Evolutionary conservation across 441 rosid genomes (phyloP), one percentile per base, ranked within the genome.

Genomic region (California macrophylla): DNA sequence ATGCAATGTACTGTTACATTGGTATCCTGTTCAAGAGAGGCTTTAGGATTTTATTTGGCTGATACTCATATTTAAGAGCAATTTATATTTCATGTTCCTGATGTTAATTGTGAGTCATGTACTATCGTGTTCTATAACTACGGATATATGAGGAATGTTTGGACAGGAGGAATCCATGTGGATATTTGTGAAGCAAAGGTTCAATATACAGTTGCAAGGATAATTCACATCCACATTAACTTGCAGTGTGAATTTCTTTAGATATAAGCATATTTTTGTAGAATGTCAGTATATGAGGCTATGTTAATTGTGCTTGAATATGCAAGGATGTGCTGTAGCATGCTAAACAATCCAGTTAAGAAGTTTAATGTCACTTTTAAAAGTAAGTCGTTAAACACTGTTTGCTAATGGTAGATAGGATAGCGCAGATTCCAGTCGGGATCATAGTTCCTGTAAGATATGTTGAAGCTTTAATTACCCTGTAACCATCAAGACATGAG

Each of bases 111-210:
- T 12, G 64, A 60, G 64, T 24, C 64, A 60, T 24, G 64, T 3
- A 25, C n/a, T 47, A 15, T 20, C 54, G 54, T 47, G 54, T 60
- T 60, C 6, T 3, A 24, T 24, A 60, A 3, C 32, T 60, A 25
- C 7, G n/a, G 64, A 60, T 60, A 25, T 60, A 25, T 60, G 64
- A 60, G 54, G 64, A 60, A 13, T 60, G 64, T 25, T 60, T 60
- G 64, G 32, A 60, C 30, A 23, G 0, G 25, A 54, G 25, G 18
- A 20, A 50, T 50, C 23, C 29, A 60, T 60, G 25, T 13, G n/a
- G n/a, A 25, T 6, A 13, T 24, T 56, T 56, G 25, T 23, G 62
- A 23, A 56, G 62, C 62, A 1, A 21, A 56, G 28, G 28, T 23
- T 23, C 16, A 21, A 23, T 56, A 56, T 56, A 56, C 28, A 56